These are phyloP conservation scores for Sungouiozyma intestinalis DNA, from an alignment of 805 yeast species.

Conservation along the genomic window DNA sequence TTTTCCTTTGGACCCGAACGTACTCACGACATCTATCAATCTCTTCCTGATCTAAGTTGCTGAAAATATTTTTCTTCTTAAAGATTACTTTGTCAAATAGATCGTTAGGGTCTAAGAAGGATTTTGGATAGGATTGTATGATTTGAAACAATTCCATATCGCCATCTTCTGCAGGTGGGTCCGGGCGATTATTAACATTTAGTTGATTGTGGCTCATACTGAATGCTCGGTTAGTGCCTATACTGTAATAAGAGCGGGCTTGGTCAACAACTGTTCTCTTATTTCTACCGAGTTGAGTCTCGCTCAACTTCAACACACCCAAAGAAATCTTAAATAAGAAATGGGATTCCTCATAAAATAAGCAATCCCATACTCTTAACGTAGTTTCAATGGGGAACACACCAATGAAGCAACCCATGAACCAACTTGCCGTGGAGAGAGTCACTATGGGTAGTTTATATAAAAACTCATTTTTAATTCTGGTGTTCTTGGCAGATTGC, in stretches of 20 bases:
- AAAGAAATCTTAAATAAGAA: slow-evolving; percentile 74
- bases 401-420: slow-evolving; percentile 93
- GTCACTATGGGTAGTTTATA: slow-evolving; percentile 81
- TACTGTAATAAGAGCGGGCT: not conserved
- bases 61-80: slow-evolving; percentile 60
- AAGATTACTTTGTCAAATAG: slow-evolving; percentile 62
- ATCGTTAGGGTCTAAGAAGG: slow-evolving; percentile 54
- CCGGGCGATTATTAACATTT: slow-evolving; percentile 1
- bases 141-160: slow-evolving; percentile 70
- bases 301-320: slow-evolving; percentile 67
- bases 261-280: slow-evolving; percentile 2
- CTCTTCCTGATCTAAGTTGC: slow-evolving; percentile 73
- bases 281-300: slow-evolving; percentile 43
- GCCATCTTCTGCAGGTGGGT: slow-evolving; percentile 24
- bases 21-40: slow-evolving; percentile 66
- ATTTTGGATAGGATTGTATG: slow-evolving; percentile 74
- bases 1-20: slow-evolving; percentile 54
- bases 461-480: slow-evolving; percentile 38
- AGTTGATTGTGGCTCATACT: slow-evolving; percentile 2
- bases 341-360: slow-evolving; percentile 86
- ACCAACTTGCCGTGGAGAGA: slow-evolving; percentile 93
- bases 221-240: not conserved
- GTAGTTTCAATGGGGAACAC: slow-evolving; percentile 82
- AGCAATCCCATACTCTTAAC: slow-evolving; percentile 86
- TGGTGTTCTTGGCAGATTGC: not conserved